Conservation (phyloP, 202 grass and related monocot genomes). For the Elaeis oleifera region DNA sequence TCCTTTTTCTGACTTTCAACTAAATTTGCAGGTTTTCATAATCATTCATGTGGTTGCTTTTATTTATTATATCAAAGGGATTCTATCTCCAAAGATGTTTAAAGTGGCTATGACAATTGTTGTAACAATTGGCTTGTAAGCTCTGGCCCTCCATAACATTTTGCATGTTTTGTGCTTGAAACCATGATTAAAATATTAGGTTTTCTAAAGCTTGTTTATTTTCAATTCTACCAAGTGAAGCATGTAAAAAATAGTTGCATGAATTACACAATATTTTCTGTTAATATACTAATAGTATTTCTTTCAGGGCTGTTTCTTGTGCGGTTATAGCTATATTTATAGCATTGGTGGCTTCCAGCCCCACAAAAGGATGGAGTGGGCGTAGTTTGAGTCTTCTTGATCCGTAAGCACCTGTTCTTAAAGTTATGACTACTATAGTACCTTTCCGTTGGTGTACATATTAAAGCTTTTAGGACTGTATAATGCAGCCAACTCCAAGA, state of each 20-base stretch:
- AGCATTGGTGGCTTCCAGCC: constrained; percentile 95
- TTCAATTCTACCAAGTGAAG: no score
- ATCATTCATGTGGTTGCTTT: constrained; percentile 93
- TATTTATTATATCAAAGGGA: constrained; percentile 95
- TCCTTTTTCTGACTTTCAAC: background rate
- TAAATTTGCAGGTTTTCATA: constrained; percentile 85
- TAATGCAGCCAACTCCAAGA: no score
- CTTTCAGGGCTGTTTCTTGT: constrained; percentile 74
- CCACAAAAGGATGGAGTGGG: constrained; percentile 99
- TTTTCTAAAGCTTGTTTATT: no score
- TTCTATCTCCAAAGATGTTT: constrained; percentile 78
- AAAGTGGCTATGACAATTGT: constrained; percentile 98
- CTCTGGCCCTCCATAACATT: constrained; percentile 13
- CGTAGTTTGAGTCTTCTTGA: constrained; percentile 99
- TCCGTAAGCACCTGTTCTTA: constrained; percentile 57
- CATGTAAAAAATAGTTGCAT: no score
- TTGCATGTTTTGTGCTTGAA: constrained; percentile 3
- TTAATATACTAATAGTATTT: constrained; percentile 9
- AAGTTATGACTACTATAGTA: background rate
- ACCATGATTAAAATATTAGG: no score
- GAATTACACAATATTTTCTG: no score
- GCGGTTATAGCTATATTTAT: constrained; percentile 80
- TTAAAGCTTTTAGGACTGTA: no score
- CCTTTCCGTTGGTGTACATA: no score
- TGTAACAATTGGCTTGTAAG: constrained; percentile 85